phyloP scores from a whole-genome alignment of 192 early-diverging fungal species.

The Backusella psychrophila region DNA sequence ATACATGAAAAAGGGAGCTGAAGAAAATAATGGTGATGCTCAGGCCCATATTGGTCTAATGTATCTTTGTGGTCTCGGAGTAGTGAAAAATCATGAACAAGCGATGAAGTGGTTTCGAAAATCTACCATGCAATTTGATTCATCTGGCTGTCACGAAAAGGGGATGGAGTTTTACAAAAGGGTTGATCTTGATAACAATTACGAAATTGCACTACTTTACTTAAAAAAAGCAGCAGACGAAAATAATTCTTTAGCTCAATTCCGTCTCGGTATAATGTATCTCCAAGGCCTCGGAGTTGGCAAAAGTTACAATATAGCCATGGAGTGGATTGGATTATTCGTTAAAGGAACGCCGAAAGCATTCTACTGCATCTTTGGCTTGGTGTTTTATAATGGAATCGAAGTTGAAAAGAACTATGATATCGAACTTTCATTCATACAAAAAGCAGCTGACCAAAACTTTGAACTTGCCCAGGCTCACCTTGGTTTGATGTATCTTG shows the following conservation, averaged over 20 bases:
- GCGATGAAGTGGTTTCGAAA: background rate
- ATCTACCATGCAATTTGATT: background rate
- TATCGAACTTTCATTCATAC: background rate
- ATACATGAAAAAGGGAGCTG: background rate
- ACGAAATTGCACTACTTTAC: too few relatives aligned
- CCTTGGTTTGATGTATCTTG: too few relatives aligned
- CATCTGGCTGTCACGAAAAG: too few relatives aligned
- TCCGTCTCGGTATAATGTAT: too few relatives aligned
- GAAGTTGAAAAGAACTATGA: background rate
- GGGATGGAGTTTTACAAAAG: too few relatives aligned
- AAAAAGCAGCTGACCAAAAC: too few relatives aligned
- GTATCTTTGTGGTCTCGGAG: background rate
- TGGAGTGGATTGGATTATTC: background rate
- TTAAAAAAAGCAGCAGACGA: too few relatives aligned
- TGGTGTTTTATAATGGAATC: background rate
- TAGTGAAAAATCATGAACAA: background rate
- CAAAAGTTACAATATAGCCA: background rate
- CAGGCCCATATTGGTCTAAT: background rate
- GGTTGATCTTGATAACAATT: too few relatives aligned
- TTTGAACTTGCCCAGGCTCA: too few relatives aligned
- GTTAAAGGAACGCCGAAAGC: background rate
- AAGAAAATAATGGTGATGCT: background rate
- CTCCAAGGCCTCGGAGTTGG: background rate
- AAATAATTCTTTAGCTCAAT: too few relatives aligned
- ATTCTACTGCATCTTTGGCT: too few relatives aligned